These are phyloP conservation scores for Aspergillus sclerotialis DNA, from an alignment of 2,329 filamentous ascomycete genomes.

Conservation along the genomic window DNA sequence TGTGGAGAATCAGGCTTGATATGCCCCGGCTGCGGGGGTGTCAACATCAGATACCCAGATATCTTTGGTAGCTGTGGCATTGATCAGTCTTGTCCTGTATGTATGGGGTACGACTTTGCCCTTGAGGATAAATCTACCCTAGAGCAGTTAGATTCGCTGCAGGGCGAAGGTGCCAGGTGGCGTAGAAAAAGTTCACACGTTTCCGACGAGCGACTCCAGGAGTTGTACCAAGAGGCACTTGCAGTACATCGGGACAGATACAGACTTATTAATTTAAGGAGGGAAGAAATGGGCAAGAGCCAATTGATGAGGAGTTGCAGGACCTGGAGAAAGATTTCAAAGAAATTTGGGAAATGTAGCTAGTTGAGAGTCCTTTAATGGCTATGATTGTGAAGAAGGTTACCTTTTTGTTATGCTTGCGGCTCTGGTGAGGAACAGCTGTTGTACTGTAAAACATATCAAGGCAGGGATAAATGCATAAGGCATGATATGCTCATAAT, in stretches of 20 bases:
- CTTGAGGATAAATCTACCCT: not conserved
- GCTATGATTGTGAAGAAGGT: not conserved
- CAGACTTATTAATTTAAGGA: not conserved
- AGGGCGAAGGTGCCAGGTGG: not conserved
- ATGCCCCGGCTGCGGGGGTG: not conserved
- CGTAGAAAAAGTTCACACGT: not conserved
- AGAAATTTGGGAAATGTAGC: too few relatives aligned
- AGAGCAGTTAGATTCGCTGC: not conserved
- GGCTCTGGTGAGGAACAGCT: not conserved
- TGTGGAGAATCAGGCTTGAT: not conserved
- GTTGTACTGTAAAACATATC: not conserved
- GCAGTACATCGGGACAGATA: not conserved
- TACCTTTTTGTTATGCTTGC: not conserved
- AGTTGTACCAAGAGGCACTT: not conserved
- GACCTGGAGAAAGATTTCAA: not conserved
- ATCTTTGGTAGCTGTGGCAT: not conserved
- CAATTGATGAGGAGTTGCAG: not conserved
- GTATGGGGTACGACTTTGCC: not conserved
- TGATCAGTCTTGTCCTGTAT: not conserved
- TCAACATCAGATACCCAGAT: not conserved
- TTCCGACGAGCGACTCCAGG: not conserved
- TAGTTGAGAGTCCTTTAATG: not conserved
- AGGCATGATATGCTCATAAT: not conserved
- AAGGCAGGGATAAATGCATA: not conserved
- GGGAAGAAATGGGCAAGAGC: not conserved